phyloP scores from a whole-genome alignment of 306 rosid species.

The Benincasa hispida region DNA sequence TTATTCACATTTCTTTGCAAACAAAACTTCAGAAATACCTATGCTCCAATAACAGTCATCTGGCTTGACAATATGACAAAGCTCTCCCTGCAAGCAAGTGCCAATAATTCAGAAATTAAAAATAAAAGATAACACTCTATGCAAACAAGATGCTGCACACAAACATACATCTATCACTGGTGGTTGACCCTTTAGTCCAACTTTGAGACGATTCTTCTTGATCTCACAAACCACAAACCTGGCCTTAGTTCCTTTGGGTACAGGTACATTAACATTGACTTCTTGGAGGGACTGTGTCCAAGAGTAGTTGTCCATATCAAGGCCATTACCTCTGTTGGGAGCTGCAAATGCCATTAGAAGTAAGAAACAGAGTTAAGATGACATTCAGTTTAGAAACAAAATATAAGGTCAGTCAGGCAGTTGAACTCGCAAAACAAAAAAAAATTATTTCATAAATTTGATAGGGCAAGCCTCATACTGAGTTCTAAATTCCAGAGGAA shows the following conservation, averaged over 20 bases:
- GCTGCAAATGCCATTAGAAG: slow-evolving; percentile 23
- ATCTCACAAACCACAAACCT: slow-evolving; percentile 57
- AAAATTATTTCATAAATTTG: neutral
- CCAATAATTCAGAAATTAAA: slow-evolving; percentile 1
- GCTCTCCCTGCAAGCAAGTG: slow-evolving; percentile 45
- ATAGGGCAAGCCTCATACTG: neutral
- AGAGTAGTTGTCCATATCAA: slow-evolving; percentile 72
- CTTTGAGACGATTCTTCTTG: slow-evolving; percentile 71
- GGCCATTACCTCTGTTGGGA: slow-evolving; percentile 74
- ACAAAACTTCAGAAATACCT: slow-evolving; percentile 28
- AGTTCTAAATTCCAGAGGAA: neutral
- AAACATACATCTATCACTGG: slow-evolving; percentile 73
- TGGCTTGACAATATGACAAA: slow-evolving; percentile 48
- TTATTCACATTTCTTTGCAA: neutral
- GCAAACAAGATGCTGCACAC: neutral
- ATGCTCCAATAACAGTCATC: slow-evolving; percentile 91
- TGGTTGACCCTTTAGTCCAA: slow-evolving; percentile 89
- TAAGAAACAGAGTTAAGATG: neutral
- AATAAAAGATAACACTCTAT: neutral
- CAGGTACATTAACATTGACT: slow-evolving; percentile 50
- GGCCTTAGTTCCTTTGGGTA: slow-evolving; percentile 76
- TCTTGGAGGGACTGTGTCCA: slow-evolving; percentile 95
- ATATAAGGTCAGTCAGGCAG: neutral
- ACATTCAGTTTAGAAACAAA: neutral
- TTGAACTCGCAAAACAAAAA: neutral